These are phyloP conservation scores for Musa troglodytarum DNA, from an alignment of 176 grass and related monocot species.

Conservation along the genomic window DNA sequence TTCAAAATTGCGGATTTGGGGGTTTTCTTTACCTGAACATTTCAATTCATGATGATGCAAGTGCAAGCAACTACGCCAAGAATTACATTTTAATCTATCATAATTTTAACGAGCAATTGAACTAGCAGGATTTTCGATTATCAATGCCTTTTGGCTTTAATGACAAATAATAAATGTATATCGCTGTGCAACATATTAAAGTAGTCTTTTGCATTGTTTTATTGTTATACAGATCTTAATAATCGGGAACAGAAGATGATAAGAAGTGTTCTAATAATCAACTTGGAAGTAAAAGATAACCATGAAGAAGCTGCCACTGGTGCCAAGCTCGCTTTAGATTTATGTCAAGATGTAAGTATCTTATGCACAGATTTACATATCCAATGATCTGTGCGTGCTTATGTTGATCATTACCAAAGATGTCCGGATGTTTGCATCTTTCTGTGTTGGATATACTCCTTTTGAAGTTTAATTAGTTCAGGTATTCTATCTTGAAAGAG, in stretches of 20 bases:
- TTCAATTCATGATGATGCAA: neutral
- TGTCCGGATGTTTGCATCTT: neutral
- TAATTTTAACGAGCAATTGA: neutral
- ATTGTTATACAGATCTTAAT: constrained; percentile 64
- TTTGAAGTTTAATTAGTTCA: neutral
- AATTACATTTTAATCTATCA: neutral
- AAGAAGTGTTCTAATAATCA: constrained; percentile 64
- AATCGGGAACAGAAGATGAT: constrained; percentile 64
- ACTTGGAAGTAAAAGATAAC: constrained; percentile 99
- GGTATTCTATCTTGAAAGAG: neutral
- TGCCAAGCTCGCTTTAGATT: constrained; percentile 85
- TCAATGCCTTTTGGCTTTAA: neutral
- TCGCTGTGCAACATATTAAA: neutral
- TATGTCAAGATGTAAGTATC: constrained; percentile 25
- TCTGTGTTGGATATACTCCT: neutral
- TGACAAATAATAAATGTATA: neutral
- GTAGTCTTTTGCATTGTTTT: neutral
- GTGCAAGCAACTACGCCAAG: neutral
- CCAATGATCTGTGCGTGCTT: neutral
- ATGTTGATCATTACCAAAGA: neutral
- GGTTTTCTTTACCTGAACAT: neutral
- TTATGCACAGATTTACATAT: neutral
- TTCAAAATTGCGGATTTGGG: neutral
- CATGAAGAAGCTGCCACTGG: constrained; percentile 95
- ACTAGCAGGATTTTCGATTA: neutral